A percentile compares a stretch with the other conserved stretches of the same genome.
These are phyloP conservation scores for Aspergillus sojae DNA, from an alignment of 2,329 filamentous ascomycete genomes.

Conservation along the genomic window DNA sequence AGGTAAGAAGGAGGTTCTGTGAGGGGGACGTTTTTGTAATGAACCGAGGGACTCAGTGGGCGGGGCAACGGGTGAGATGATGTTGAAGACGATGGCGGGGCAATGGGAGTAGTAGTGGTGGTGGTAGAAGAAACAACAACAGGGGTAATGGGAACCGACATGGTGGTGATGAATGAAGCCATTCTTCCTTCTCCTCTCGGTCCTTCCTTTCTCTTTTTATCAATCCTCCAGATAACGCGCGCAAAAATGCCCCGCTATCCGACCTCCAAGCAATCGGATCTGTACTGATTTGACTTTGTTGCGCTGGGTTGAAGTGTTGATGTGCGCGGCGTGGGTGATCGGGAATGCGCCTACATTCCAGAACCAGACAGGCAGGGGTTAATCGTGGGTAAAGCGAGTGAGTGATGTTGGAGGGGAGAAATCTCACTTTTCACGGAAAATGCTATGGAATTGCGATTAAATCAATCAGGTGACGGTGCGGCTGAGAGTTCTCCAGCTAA, in stretches of 20 bases:
- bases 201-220: background rate
- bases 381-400: background rate
- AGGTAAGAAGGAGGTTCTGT: constrained; percentile 39
- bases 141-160: constrained; percentile 62
- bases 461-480: background rate
- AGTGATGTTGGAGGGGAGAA: background rate
- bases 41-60: constrained; percentile 28
- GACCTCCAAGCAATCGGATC: background rate
- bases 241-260: background rate
- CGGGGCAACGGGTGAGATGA: constrained; percentile 21
- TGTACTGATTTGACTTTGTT: background rate
- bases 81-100: constrained; percentile 20
- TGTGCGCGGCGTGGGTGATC: constrained; percentile 16
- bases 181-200: constrained; percentile 45
- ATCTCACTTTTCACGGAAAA: background rate
- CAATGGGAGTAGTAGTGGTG: constrained; percentile 29
- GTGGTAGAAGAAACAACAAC: constrained; percentile 33
- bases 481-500: background rate
- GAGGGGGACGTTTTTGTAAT: constrained; percentile 32
- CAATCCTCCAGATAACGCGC: background rate
- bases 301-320: constrained; percentile 16
- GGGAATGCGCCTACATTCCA: constrained; percentile 29
- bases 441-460: background rate
- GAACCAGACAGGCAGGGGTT: constrained; percentile 13
- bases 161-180: constrained; percentile 80